Conservation (phyloP, 371 early-diverging fungal species). For the Lichtheimia hyalospora region DNA sequence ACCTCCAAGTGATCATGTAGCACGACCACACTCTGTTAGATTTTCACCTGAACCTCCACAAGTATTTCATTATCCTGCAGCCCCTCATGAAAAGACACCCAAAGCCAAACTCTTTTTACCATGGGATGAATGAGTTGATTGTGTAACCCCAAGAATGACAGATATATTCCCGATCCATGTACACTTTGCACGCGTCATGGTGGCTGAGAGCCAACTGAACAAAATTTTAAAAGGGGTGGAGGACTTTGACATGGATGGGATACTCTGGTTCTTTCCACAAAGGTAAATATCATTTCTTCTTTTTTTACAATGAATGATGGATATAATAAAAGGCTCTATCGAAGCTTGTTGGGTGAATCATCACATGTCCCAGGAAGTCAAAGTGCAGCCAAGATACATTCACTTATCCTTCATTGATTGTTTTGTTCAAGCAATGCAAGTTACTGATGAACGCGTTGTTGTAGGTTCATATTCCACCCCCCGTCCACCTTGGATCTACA, state of each 20-base stretch:
- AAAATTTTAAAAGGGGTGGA: no score
- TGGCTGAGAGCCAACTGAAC: no score
- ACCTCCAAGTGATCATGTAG: neutral
- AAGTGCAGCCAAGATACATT: slow-evolving; percentile 11
- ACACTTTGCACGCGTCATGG: no score
- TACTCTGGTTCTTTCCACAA: neutral
- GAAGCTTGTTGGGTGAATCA: slow-evolving; percentile 14
- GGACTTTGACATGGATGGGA: no score
- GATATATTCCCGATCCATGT: no score
- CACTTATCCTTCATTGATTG: neutral
- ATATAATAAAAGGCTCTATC: slow-evolving; percentile 7
- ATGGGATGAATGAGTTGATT: neutral
- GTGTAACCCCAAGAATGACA: neutral
- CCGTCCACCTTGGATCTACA: no score
- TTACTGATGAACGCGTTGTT: neutral
- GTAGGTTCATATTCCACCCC: no score
- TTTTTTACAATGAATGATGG: neutral
- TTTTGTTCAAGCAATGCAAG: neutral
- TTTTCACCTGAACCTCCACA: neutral
- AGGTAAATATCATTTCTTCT: no score
- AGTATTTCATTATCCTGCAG: slow-evolving; percentile 1
- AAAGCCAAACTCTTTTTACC: neutral
- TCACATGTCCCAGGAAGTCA: slow-evolving; percentile 15
- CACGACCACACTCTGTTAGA: neutral
- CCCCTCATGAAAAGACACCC: neutral